A percentile compares a stretch with the other conserved stretches of the same genome.
These are phyloP conservation scores for Calocybe gangraenosa DNA, from an alignment of 768 basidiomycete genomes.

Conservation along the genomic window DNA sequence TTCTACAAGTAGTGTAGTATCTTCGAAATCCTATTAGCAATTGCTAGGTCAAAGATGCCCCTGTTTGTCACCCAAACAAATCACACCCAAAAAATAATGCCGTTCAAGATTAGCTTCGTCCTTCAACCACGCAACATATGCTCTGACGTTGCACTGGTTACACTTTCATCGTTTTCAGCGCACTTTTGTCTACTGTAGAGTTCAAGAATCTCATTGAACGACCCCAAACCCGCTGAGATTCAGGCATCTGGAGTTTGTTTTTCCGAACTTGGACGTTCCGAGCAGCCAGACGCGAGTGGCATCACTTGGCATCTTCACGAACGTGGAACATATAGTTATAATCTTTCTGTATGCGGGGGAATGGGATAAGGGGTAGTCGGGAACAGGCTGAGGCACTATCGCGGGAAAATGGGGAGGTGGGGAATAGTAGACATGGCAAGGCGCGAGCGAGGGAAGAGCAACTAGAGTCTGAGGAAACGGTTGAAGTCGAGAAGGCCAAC, in stretches of 20 bases:
- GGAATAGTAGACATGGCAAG: slow-evolving; percentile 18
- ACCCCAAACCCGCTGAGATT: slow-evolving; percentile 67
- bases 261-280: slow-evolving; percentile 7
- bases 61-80: slow-evolving; percentile 34
- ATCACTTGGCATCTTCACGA: slow-evolving; percentile 7
- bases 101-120: slow-evolving; percentile 30
- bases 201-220: slow-evolving; percentile 63
- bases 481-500: slow-evolving; percentile 34
- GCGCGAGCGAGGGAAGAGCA: slow-evolving; percentile 14
- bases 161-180: slow-evolving; percentile 14
- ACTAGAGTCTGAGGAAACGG: slow-evolving; percentile 17
- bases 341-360: slow-evolving; percentile 9
- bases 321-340: slow-evolving; percentile 6
- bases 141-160: slow-evolving; percentile 13
- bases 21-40: no score
- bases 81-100: slow-evolving; percentile 44
- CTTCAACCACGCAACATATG: slow-evolving; percentile 24
- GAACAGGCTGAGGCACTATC: slow-evolving; percentile 5
- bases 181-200: slow-evolving; percentile 19
- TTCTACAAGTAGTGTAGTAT: no score
- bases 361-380: slow-evolving; percentile 11
- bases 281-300: slow-evolving; percentile 8
- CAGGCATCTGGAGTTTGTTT: slow-evolving; percentile 16
- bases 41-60: no score
- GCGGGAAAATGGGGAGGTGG: slow-evolving; percentile 9